Evolutionary conservation across 805 yeast species (phyloP).

Genomic region (Candida lessepsii): DNA sequence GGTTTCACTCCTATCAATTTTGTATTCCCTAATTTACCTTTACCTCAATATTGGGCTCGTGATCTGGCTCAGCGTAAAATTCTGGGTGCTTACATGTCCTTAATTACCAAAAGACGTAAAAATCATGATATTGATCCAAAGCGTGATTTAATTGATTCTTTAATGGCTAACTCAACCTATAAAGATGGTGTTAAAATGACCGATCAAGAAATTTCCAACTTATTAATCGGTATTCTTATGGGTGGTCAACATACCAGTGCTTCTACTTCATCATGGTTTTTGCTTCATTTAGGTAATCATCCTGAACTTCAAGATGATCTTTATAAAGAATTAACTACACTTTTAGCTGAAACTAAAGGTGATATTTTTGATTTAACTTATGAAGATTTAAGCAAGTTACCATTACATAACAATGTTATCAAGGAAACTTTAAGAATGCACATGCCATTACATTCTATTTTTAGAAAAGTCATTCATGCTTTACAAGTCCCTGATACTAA

Average conservation of each 20-base stretch:
- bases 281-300: conserved; percentile 84
- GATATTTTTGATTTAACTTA: conserved; percentile 60
- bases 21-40: conserved; percentile 91
- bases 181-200: conserved; percentile 94
- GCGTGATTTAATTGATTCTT: conserved; percentile 86
- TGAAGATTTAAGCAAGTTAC: conserved; percentile 80
- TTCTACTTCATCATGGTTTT: conserved; percentile 91
- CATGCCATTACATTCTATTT: conserved; percentile 93
- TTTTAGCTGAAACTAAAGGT: conserved; percentile 54
- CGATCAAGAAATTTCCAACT: conserved; percentile 90
- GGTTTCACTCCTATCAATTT: conserved; percentile 96
- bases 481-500: conserved; percentile 75
- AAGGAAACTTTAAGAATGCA: conserved; percentile 95
- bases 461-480: conserved; percentile 83
- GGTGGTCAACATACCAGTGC: conserved; percentile 99
- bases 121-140: conserved; percentile 71
- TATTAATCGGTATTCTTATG: conserved; percentile 91
- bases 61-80: conserved; percentile 85
- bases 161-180: conserved; percentile 79
- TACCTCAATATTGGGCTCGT: conserved; percentile 79
- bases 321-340: conserved; percentile 67
- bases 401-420: conserved; percentile 76
- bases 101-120: conserved; percentile 71
- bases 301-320: conserved; percentile 84
- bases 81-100: conserved; percentile 73